A percentile compares a stretch with the other conserved stretches of the same genome.
phyloP scores from a whole-genome alignment of 768 basidiomycete genomes.

The Boletus barrowsii region DNA sequence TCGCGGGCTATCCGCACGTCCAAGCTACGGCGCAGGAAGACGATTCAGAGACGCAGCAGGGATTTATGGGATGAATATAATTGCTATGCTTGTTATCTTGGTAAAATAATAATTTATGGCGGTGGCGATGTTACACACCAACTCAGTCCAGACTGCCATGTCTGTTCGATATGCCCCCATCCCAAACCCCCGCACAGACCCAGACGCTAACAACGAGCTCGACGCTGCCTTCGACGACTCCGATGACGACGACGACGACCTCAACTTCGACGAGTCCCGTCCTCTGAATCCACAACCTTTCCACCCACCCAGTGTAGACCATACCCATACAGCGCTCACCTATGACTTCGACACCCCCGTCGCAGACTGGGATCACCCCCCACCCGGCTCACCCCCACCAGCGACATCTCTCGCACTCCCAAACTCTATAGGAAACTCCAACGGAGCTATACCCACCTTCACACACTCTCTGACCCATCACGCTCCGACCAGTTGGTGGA shows the following conservation, averaged over 20 bases:
- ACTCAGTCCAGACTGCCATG: constrained; percentile 27
- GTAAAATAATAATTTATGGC: background rate
- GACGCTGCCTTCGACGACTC: constrained; percentile 85
- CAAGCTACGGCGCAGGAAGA: constrained; percentile 10
- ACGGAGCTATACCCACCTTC: constrained; percentile 60
- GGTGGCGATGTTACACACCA: constrained; percentile 1
- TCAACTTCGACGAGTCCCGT: constrained; percentile 39
- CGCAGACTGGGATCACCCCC: constrained; percentile 71
- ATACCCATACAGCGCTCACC: constrained; percentile 33
- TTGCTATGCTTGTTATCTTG: background rate
- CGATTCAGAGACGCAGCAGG: constrained; percentile 17
- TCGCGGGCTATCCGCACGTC: constrained; percentile 12
- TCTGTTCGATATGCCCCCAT: constrained; percentile 67
- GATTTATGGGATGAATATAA: constrained; percentile 13
- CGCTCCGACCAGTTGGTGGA: constrained; percentile 46
- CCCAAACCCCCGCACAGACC: constrained; percentile 53
- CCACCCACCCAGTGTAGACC: constrained; percentile 11
- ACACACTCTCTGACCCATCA: constrained; percentile 27
- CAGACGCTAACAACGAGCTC: constrained; percentile 58
- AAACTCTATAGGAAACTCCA: constrained; percentile 71
- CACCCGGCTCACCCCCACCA: constrained; percentile 77
- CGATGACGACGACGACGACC: constrained; percentile 54
- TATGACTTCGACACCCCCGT: constrained; percentile 77
- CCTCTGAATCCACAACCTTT: constrained; percentile 48
- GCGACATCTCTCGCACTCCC: constrained; percentile 64